phyloP scores from a whole-genome alignment of 2,329 filamentous ascomycete genomes.

The Exophiala viscosa region DNA sequence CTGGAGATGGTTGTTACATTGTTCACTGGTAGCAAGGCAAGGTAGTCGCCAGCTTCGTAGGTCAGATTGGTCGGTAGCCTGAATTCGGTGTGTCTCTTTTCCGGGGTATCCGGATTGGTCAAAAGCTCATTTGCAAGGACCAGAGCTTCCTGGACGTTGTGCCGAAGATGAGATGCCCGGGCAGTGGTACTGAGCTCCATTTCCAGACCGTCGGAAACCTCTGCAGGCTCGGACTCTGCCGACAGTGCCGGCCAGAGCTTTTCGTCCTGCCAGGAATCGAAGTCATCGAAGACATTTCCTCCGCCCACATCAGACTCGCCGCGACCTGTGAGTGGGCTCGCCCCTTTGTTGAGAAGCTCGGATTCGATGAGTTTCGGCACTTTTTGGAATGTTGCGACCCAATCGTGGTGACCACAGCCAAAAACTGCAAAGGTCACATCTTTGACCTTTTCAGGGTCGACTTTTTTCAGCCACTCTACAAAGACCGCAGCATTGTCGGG shows the following conservation, averaged over 20 bases:
- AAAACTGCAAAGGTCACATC: slow-evolving; percentile 65
- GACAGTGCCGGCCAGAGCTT: slow-evolving; percentile 51
- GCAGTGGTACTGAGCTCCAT: slow-evolving; percentile 53
- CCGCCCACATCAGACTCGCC: slow-evolving; percentile 55
- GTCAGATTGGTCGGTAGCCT: slow-evolving; percentile 62
- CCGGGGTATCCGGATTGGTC: slow-evolving; percentile 48
- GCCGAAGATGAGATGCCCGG: slow-evolving; percentile 57
- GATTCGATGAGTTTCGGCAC: slow-evolving; percentile 62
- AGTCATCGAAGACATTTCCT: slow-evolving; percentile 64
- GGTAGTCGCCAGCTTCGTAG: slow-evolving; percentile 72
- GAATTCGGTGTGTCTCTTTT: slow-evolving; percentile 65
- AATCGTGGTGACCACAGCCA: slow-evolving; percentile 60
- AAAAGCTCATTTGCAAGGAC: slow-evolving; percentile 55
- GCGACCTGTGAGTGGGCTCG: slow-evolving; percentile 44
- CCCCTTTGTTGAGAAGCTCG: slow-evolving; percentile 51
- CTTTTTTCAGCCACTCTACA: slow-evolving; percentile 60
- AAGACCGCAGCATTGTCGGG: slow-evolving; percentile 70
- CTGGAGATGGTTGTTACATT: slow-evolving; percentile 58
- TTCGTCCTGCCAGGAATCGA: slow-evolving; percentile 65
- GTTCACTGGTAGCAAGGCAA: slow-evolving; percentile 70
- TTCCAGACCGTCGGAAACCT: slow-evolving; percentile 39
- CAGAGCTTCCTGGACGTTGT: slow-evolving; percentile 60
- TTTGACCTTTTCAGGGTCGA: slow-evolving; percentile 51
- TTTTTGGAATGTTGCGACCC: slow-evolving; percentile 60
- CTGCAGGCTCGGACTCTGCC: slow-evolving; percentile 27